Base-by-base conservation (phyloP, 176 grass and related monocot species). In the Rhipidocladum racemiflorum region DNA sequence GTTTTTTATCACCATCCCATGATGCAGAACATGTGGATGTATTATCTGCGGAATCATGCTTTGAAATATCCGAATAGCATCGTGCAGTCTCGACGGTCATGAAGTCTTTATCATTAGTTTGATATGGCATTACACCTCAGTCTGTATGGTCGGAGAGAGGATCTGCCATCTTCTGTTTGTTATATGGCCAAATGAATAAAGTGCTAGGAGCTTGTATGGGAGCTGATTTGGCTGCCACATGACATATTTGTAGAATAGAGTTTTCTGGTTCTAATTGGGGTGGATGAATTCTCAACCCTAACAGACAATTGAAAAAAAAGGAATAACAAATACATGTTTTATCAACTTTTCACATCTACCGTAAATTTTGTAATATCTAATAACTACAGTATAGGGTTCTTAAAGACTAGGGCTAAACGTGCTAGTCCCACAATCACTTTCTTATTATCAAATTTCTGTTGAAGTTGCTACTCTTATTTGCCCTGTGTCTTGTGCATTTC, bases 341-440 rank as follows among this genome's bases (percentile, higher is more conserved):
- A 9, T 51, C 23, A 69, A 28, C 43, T 42, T 59, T 38, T 68
- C 13, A 16, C 8, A 3, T 20, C 72, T 69, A 49, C 44, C 21
- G 49, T 66, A 66, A 79, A 51, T 51, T 29, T 29, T 0, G 1
- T 59, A 23, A 28, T 64, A 29, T 30, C 60, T 64, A 86, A 46
- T 74, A 36, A 42, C 49, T 67, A 50, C 54, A 74, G 32, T 30
- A 24, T 74, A 80, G 14, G 51, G n/a, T 75, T 68, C 32, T 74
- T 70, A 3, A 30, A 69, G 18, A 21, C 54, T 65, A 84, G 20
- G 56, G 15, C 20, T 34, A 73, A 67, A 55, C 48, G 3, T 54
- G 8, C 54, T 6, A 2, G 20, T 72, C 56, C 48, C 21, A 20
- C 16, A 56, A 82, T 70, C 51, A 56, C 63, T 50, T 84, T 18